Evolutionary conservation across 2,329 filamentous ascomycete species (phyloP).

Genomic region (Pestalotiopsis sp.): DNA sequence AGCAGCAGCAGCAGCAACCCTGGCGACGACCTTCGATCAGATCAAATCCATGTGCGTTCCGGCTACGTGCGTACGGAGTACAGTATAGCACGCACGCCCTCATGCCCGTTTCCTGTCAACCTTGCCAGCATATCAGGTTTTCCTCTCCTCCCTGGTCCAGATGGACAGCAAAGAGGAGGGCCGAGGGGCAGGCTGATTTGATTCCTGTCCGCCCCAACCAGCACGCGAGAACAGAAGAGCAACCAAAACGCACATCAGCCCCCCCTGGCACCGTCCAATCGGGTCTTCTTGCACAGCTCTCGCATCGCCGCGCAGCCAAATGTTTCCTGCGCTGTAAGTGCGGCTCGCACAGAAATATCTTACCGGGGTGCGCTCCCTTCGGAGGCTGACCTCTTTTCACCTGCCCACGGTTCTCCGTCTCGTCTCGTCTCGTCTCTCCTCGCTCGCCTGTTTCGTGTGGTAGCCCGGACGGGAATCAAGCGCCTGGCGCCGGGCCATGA

Average conservation of each 20-base stretch:
- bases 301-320: conserved; percentile 7
- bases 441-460: conserved; percentile 10
- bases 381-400: too few relatives aligned
- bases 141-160: background rate
- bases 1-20: background rate
- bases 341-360: conserved; percentile 10
- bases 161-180: background rate
- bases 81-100: background rate
- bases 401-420: too few relatives aligned
- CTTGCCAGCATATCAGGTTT: background rate
- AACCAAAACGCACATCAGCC: conserved; percentile 10
- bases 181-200: background rate
- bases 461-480: background rate
- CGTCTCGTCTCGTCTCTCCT: background rate
- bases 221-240: conserved; percentile 2
- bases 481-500: conserved; percentile 1
- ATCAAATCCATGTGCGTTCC: background rate
- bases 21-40: background rate
- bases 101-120: conserved; percentile 6
- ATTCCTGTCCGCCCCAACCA: background rate
- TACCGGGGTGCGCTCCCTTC: background rate
- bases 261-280: conserved; percentile 3
- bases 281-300: conserved; percentile 7
- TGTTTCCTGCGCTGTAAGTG: conserved; percentile 14
- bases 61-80: background rate